Evolutionary conservation across 1,139 yeast species (phyloP).

Genomic region (Yamadazyma triangularis): DNA sequence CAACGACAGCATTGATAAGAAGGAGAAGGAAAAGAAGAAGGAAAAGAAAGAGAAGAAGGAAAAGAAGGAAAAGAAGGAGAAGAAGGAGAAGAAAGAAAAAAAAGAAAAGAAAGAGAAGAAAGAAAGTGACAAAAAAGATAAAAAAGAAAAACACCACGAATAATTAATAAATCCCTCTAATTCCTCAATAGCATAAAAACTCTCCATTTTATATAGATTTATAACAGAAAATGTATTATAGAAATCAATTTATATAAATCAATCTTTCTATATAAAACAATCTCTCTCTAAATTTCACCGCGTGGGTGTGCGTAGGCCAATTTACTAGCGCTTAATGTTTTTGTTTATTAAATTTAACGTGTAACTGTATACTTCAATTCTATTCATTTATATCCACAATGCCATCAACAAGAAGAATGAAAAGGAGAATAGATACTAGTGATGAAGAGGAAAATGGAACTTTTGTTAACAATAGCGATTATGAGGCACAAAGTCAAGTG

Average conservation of each 20-base stretch:
- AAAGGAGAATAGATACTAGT: constrained; percentile 11
- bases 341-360: too few relatives aligned
- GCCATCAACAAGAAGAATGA: constrained; percentile 6
- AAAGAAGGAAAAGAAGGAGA: constrained; percentile 10
- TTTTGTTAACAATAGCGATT: constrained; percentile 42
- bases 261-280: too few relatives aligned
- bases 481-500: too few relatives aligned
- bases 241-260: too few relatives aligned
- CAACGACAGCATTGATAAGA: constrained; percentile 10
- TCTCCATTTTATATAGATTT: too few relatives aligned
- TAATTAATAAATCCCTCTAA: too few relatives aligned
- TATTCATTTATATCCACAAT: background rate
- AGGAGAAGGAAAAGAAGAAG: constrained; percentile 14
- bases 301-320: too few relatives aligned
- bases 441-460: constrained; percentile 20
- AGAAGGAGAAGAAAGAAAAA: constrained; percentile 12
- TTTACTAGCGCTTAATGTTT: too few relatives aligned
- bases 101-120: constrained; percentile 16
- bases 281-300: too few relatives aligned
- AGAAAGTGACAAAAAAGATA: constrained; percentile 11
- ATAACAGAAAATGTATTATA: too few relatives aligned
- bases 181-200: too few relatives aligned
- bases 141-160: too few relatives aligned
- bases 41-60: constrained; percentile 9
- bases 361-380: background rate